phyloP scores from a whole-genome alignment of 257 asterid species.

The Gentiana macrophylla region DNA sequence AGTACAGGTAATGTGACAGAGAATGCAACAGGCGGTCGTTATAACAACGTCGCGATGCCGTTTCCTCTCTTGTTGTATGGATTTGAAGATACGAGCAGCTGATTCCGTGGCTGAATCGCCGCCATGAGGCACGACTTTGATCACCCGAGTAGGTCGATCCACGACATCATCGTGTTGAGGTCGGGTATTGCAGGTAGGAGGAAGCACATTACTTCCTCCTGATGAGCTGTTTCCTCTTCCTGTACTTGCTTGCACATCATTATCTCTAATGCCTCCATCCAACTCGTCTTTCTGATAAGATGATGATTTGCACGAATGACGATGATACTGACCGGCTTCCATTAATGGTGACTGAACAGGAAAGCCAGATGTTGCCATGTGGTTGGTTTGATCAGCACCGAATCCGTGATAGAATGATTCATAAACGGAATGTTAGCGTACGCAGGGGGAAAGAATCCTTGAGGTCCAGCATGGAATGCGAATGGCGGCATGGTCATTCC shows the following conservation, averaged over 20 bases:
- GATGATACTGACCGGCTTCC: constrained; percentile 16
- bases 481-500: constrained; percentile 25
- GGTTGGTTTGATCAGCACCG: constrained; percentile 26
- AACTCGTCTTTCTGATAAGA: constrained; percentile 21
- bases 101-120: constrained; percentile 65
- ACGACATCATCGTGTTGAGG: constrained; percentile 7
- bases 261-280: constrained; percentile 22
- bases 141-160: constrained; percentile 31
- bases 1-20: no score
- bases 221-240: constrained; percentile 7
- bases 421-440: constrained; percentile 28
- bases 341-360: constrained; percentile 18
- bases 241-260: constrained; percentile 53
- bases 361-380: constrained; percentile 10
- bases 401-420: constrained; percentile 30
- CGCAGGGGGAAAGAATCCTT: constrained; percentile 42
- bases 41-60: constrained; percentile 12
- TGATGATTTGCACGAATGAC: constrained; percentile 2
- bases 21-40: no score
- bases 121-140: constrained; percentile 70
- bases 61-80: constrained; percentile 80
- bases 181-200: constrained; percentile 13
- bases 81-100: constrained; percentile 70
- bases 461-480: constrained; percentile 27
- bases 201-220: constrained; percentile 32